These are phyloP conservation scores for Sporothrix mexicana DNA, from an alignment of 2,329 filamentous ascomycete genomes.

Conservation along the genomic window DNA sequence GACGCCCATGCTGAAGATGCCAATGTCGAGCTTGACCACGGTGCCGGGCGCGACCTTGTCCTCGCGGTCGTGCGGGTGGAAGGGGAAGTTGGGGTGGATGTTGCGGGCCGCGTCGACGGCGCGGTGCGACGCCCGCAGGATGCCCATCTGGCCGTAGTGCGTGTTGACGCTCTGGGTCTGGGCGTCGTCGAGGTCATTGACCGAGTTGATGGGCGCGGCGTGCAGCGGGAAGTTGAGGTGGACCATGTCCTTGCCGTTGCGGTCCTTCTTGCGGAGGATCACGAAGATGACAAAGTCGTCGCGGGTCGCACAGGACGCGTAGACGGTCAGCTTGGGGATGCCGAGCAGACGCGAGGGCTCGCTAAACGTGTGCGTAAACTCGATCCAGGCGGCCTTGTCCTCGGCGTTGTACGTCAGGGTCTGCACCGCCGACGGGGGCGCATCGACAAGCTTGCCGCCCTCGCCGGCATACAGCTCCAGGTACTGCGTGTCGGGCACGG, in stretches of 20 bases:
- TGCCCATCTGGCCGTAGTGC: slow-evolving; percentile 16
- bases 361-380: not conserved
- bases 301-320: not conserved
- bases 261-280: slow-evolving; percentile 6
- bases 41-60: not conserved
- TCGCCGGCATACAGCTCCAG: not conserved
- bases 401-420: not conserved
- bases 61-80: slow-evolving; percentile 1
- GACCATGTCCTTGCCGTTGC: slow-evolving; percentile 10
- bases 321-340: slow-evolving; percentile 2
- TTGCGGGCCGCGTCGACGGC: not conserved
- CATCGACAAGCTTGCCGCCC: not conserved
- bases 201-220: slow-evolving; percentile 3
- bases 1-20: slow-evolving; percentile 2
- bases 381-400: not conserved
- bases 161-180: slow-evolving; percentile 17
- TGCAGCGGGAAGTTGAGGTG: slow-evolving; percentile 11
- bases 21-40: slow-evolving; percentile 4
- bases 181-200: not conserved
- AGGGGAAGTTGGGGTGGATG: slow-evolving; percentile 14
- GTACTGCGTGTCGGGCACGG: slow-evolving; percentile 4
- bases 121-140: not conserved
- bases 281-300: slow-evolving; percentile 16
- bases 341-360: not conserved
- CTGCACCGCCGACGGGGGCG: not conserved